phyloP scores from a whole-genome alignment of 2,329 filamentous ascomycete genomes.

The Fusarium sororula region DNA sequence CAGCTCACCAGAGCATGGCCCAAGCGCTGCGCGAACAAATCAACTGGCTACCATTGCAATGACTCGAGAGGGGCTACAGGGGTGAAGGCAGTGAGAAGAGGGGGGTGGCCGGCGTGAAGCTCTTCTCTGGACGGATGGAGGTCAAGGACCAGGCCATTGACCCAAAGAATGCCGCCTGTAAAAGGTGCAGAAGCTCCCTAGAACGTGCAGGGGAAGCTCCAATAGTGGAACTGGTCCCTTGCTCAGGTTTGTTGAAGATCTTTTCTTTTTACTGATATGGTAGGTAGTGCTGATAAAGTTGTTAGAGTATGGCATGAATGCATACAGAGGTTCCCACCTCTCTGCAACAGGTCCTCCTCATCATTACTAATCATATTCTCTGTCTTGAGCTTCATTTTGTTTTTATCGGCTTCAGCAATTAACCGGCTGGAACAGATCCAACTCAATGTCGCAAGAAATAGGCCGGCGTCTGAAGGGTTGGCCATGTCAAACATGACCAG shows the following conservation, averaged over 20 bases:
- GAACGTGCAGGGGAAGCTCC: constrained; percentile 41
- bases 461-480: constrained; percentile 29
- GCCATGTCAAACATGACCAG: constrained; percentile 30
- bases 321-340: not conserved
- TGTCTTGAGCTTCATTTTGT: not conserved
- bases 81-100: constrained; percentile 36
- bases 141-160: constrained; percentile 21
- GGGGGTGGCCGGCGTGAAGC: constrained; percentile 34
- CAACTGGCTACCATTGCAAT: constrained; percentile 46
- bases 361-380: not conserved
- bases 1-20: constrained; percentile 36
- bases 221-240: constrained; percentile 40
- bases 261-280: constrained; percentile 25
- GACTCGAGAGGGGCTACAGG: constrained; percentile 42
- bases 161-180: constrained; percentile 26
- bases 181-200: constrained; percentile 40
- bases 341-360: not conserved
- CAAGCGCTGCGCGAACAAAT: constrained; percentile 41
- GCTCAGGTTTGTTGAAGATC: constrained; percentile 35
- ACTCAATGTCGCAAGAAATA: constrained; percentile 27
- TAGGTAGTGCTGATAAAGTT: constrained; percentile 10
- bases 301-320: not conserved
- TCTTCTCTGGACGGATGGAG: constrained; percentile 32
- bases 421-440: constrained; percentile 16
- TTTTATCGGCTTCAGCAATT: constrained; percentile 11